Percentiles rank a stretch among this genome's conserved stretches.
Conservation (phyloP, 2,329 filamentous ascomycete genomes). For the Aspergillus terreus region DNA sequence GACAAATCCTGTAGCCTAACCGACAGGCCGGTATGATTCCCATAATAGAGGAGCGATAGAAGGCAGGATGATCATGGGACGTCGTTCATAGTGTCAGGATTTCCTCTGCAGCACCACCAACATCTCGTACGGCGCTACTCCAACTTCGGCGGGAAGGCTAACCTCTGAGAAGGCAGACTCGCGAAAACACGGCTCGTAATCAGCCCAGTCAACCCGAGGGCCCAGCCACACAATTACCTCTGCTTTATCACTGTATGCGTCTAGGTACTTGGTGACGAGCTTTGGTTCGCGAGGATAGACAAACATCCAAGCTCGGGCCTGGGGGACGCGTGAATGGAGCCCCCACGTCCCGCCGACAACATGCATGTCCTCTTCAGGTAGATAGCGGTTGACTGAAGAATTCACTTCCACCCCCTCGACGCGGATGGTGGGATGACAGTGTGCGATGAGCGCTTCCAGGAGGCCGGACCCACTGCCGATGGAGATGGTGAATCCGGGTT, state of each 20-base stretch:
- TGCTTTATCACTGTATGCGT: conserved; percentile 16
- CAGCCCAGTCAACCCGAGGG: conserved; percentile 26
- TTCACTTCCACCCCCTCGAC: conserved; percentile 49
- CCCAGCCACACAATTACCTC: conserved; percentile 29
- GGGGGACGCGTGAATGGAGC: conserved; percentile 38
- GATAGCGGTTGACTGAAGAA: conserved; percentile 43
- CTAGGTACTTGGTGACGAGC: conserved; percentile 45
- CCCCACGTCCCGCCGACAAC: conserved; percentile 45
- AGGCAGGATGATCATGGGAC: too few relatives aligned
- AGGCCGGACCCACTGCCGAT: conserved; percentile 52
- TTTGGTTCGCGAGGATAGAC: conserved; percentile 51
- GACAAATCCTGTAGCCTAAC: too few relatives aligned
- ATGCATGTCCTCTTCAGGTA: conserved; percentile 40
- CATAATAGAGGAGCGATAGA: too few relatives aligned
- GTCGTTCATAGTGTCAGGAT: not conserved
- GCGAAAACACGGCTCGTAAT: conserved; percentile 26
- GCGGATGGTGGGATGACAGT: conserved; percentile 20
- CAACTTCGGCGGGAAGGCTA: conserved; percentile 16
- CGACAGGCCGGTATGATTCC: too few relatives aligned
- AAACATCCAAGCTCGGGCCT: conserved; percentile 50
- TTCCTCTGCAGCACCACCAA: conserved; percentile 12
- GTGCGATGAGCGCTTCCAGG: conserved; percentile 44
- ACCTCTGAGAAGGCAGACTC: conserved; percentile 18
- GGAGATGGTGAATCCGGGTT: conserved; percentile 35
- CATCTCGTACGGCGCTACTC: conserved; percentile 24